Conservation (phyloP, 1,284 basidiomycete species). For the Papiliotrema nemorosa region DNA sequence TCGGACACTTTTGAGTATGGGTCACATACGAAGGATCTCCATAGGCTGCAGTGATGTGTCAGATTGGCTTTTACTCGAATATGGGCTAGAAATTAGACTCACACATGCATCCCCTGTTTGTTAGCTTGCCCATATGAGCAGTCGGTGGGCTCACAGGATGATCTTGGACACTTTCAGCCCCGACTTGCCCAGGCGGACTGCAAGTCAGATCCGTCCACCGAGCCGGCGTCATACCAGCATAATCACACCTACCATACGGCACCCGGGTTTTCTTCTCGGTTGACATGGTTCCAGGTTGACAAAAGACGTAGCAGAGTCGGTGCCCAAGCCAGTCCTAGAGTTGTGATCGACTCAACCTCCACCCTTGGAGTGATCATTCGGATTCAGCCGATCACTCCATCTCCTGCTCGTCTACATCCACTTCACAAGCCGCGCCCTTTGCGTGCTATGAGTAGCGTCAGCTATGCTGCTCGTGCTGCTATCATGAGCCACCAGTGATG, state of each 20-base stretch:
- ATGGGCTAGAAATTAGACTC: slow-evolving; percentile 3
- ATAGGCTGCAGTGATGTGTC: slow-evolving; percentile 19
- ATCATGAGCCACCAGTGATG: no score
- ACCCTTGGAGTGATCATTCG: no score
- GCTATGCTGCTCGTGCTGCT: no score
- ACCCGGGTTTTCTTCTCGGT: neutral
- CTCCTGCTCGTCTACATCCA: no score
- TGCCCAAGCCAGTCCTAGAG: no score
- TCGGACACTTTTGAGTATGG: neutral
- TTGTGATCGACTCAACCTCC: no score
- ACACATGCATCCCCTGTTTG: slow-evolving; percentile 33
- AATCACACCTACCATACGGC: slow-evolving; percentile 1
- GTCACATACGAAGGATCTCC: slow-evolving; percentile 19
- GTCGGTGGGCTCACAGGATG: slow-evolving; percentile 30
- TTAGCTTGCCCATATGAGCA: slow-evolving; percentile 6
- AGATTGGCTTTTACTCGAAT: neutral
- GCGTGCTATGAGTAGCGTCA: no score
- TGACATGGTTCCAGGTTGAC: no score
- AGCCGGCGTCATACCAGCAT: neutral
- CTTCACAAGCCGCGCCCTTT: no score
- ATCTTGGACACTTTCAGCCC: slow-evolving; percentile 42
- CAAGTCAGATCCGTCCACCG: neutral
- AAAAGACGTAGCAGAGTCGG: no score
- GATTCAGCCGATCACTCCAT: no score
- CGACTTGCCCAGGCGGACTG: slow-evolving; percentile 37